phyloP scores from a whole-genome alignment of 176 grass and related monocot genomes.

The Leersia perrieri region DNA sequence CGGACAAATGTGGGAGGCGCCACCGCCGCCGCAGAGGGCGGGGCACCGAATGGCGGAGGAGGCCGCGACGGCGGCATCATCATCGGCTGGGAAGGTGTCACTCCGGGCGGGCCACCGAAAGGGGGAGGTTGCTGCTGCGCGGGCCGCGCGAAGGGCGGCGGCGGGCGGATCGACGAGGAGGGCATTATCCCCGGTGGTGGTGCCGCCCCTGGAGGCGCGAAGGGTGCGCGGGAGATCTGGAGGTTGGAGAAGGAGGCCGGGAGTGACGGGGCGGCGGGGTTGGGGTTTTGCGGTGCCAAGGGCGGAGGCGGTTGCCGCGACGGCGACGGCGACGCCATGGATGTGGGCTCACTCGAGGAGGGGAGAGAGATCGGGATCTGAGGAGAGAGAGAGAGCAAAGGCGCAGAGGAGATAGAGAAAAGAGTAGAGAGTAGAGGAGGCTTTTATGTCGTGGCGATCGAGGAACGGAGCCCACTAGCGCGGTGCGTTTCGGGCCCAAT shows the following conservation, averaged over 20 bases:
- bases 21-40: too few species aligned
- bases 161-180: conserved; percentile 11
- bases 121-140: conserved; percentile 16
- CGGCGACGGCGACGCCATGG: conserved; percentile 17
- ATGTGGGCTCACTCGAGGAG: conserved; percentile 5
- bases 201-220: background rate
- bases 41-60: conserved; percentile 1
- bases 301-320: conserved; percentile 23
- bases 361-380: conserved; percentile 54
- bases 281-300: conserved; percentile 25
- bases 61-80: too few species aligned
- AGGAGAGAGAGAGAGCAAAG: background rate
- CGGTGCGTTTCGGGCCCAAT: background rate
- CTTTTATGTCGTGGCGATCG: background rate
- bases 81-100: background rate
- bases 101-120: conserved; percentile 8
- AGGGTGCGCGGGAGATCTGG: conserved; percentile 35
- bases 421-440: background rate
- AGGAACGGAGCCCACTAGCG: background rate
- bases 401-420: background rate
- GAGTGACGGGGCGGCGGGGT: background rate
- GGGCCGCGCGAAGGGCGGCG: background rate
- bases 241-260: conserved; percentile 29
- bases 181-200: conserved; percentile 1
- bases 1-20: conserved; percentile 34